A percentile compares a stretch with the other conserved stretches of the same genome.
phyloP scores from a whole-genome alignment of 352 stramenopile species.

The Pythium rishiriense region DNA sequence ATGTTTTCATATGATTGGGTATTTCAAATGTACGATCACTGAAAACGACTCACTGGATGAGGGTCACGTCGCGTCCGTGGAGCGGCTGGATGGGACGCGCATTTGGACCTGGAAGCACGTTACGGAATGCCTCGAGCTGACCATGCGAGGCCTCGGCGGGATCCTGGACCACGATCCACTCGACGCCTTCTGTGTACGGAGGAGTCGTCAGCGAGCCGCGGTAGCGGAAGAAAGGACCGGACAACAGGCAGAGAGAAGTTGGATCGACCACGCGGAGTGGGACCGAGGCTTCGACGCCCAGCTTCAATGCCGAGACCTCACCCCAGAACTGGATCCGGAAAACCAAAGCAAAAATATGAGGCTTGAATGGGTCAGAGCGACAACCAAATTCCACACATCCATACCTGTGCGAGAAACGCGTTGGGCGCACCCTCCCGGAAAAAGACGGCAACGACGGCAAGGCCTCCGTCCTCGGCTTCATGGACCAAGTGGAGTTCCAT shows the following conservation, averaged over 20 bases:
- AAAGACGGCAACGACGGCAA: slow-evolving; percentile 65
- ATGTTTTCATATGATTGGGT: too few species aligned
- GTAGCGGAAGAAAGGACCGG: slow-evolving; percentile 59
- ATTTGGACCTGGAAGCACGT: slow-evolving; percentile 49
- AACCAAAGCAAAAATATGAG: neutral
- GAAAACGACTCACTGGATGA: slow-evolving; percentile 15
- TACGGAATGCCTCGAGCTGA: slow-evolving; percentile 51
- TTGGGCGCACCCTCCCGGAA: slow-evolving; percentile 54
- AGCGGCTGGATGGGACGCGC: slow-evolving; percentile 51
- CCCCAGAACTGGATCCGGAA: slow-evolving; percentile 45
- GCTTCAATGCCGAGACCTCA: slow-evolving; percentile 36
- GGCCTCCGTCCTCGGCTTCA: slow-evolving; percentile 45
- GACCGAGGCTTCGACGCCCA: slow-evolving; percentile 28
- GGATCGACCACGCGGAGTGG: slow-evolving; percentile 36
- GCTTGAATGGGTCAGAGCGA: too few species aligned
- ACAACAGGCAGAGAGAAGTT: slow-evolving; percentile 27
- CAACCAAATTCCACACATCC: neutral
- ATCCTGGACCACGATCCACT: slow-evolving; percentile 64
- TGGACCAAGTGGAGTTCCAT: slow-evolving; percentile 79
- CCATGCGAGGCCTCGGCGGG: slow-evolving; percentile 45
- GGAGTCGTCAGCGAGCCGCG: slow-evolving; percentile 67
- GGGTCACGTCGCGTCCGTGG: slow-evolving; percentile 38
- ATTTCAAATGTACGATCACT: neutral
- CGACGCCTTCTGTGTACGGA: slow-evolving; percentile 71
- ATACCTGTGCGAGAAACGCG: slow-evolving; percentile 49